Evolutionary conservation across 2,329 filamentous ascomycete species (phyloP).

Genomic region (Arthrinium phaeospermum): DNA sequence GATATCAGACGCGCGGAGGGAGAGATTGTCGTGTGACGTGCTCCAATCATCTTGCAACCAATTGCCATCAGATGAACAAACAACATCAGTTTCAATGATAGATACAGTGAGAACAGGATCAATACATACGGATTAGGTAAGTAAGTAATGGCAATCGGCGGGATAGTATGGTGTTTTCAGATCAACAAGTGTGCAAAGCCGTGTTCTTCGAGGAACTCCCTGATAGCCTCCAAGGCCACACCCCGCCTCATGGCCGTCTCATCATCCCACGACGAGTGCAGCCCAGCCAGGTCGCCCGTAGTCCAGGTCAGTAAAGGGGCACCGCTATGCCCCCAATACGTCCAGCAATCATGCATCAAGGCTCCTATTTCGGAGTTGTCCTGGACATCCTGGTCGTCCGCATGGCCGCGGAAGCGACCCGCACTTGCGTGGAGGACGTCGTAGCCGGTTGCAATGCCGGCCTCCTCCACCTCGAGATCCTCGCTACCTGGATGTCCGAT

Average conservation of each 20-base stretch:
- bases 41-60: too few relatives aligned
- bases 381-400: constrained; percentile 46
- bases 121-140: background rate
- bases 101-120: background rate
- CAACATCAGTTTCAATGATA: background rate
- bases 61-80: background rate
- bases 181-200: background rate
- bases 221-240: constrained; percentile 50
- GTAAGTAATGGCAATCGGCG: background rate
- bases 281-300: constrained; percentile 49
- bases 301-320: constrained; percentile 50
- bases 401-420: constrained; percentile 48
- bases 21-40: background rate
- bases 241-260: constrained; percentile 57
- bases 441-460: constrained; percentile 47
- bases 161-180: background rate
- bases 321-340: constrained; percentile 62
- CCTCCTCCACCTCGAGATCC: constrained; percentile 48
- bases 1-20: background rate
- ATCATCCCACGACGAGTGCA: constrained; percentile 62
- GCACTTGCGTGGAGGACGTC: constrained; percentile 53
- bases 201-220: constrained; percentile 40
- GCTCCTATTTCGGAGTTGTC: constrained; percentile 59
- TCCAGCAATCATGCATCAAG: constrained; percentile 60
- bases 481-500: constrained; percentile 44